phyloP scores from a whole-genome alignment of 2,329 filamentous ascomycete genomes.

The Ascochyta rabiei region DNA sequence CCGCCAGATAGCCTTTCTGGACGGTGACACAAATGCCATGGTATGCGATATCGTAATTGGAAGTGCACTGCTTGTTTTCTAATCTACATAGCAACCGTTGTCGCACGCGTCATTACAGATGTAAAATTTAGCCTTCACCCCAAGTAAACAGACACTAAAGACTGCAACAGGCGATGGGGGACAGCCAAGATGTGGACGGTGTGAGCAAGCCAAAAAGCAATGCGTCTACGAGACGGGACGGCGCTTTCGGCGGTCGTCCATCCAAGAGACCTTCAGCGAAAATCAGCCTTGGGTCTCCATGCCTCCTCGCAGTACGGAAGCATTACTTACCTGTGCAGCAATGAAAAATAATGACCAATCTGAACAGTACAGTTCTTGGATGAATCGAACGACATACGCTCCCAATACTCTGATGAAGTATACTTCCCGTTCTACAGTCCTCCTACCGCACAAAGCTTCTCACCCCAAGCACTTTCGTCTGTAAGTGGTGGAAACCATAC shows the following conservation, averaged over 20 bases:
- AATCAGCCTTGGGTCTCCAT: constrained; percentile 45
- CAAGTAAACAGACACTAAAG: constrained; percentile 19
- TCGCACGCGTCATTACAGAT: constrained; percentile 47
- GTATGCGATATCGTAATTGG: constrained; percentile 22
- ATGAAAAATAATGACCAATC: constrained; percentile 16
- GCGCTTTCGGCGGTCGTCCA: constrained; percentile 44
- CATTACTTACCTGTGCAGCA: neutral
- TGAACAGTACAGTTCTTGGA: constrained; percentile 45
- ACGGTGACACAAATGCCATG: constrained; percentile 41
- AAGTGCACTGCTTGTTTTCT: constrained; percentile 15
- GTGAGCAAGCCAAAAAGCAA: constrained; percentile 40
- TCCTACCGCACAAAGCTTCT: constrained; percentile 15
- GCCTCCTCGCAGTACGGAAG: constrained; percentile 38
- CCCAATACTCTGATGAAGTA: constrained; percentile 36
- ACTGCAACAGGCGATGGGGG: constrained; percentile 41
- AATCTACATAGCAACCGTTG: constrained; percentile 42
- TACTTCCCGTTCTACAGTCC: constrained; percentile 23
- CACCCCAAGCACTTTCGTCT: constrained; percentile 18
- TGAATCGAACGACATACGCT: constrained; percentile 42
- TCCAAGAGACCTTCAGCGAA: constrained; percentile 40
- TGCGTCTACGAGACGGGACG: constrained; percentile 46
- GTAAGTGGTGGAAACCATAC: constrained; percentile 21
- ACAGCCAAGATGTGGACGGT: constrained; percentile 42
- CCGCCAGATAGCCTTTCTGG: constrained; percentile 10
- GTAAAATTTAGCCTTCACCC: constrained; percentile 21